Evolutionary conservation across 768 basidiomycete species (phyloP).

Genomic region (Floccularia luteovirens): DNA sequence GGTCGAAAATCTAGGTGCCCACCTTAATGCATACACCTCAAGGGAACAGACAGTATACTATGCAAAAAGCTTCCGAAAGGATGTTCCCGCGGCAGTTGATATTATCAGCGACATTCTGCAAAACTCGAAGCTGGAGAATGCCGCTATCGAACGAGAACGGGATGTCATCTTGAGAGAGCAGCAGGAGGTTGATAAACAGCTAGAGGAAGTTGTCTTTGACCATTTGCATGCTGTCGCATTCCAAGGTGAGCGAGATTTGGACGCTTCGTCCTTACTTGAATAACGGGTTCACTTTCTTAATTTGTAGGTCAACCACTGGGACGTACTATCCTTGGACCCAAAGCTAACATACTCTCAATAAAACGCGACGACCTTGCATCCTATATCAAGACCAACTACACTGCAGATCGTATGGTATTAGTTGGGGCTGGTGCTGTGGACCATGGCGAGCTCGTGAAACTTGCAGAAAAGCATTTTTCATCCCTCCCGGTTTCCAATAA

Average conservation of each 20-base stretch:
- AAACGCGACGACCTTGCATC: constrained; percentile 78
- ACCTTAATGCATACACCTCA: constrained; percentile 97
- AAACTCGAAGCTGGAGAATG: constrained; percentile 85
- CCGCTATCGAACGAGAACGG: constrained; percentile 90
- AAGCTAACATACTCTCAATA: constrained; percentile 93
- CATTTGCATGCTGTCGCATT: constrained; percentile 96
- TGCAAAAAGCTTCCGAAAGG: constrained; percentile 96
- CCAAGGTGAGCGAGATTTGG: constrained; percentile 56
- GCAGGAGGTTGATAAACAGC: constrained; percentile 98
- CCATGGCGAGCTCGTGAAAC: constrained; percentile 86
- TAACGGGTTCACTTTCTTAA: constrained; percentile 2
- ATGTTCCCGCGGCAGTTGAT: constrained; percentile 84
- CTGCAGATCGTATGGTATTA: constrained; percentile 97
- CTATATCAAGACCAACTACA: constrained; percentile 98
- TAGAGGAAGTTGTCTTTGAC: constrained; percentile 98
- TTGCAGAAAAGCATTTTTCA: constrained; percentile 92
- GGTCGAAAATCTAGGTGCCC: constrained; percentile 96
- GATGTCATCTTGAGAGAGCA: constrained; percentile 96
- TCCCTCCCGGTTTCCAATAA: constrained; percentile 79
- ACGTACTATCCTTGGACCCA: constrained; percentile 95
- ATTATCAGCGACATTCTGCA: constrained; percentile 98
- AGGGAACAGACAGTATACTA: constrained; percentile 99
- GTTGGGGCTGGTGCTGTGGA: constrained; percentile 96
- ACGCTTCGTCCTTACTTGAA: constrained; percentile 1
- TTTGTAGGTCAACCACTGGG: constrained; percentile 84